Base-by-base conservation (phyloP, 2,329 filamentous ascomycete genomes). In the Chalaropsis ovoidea region DNA sequence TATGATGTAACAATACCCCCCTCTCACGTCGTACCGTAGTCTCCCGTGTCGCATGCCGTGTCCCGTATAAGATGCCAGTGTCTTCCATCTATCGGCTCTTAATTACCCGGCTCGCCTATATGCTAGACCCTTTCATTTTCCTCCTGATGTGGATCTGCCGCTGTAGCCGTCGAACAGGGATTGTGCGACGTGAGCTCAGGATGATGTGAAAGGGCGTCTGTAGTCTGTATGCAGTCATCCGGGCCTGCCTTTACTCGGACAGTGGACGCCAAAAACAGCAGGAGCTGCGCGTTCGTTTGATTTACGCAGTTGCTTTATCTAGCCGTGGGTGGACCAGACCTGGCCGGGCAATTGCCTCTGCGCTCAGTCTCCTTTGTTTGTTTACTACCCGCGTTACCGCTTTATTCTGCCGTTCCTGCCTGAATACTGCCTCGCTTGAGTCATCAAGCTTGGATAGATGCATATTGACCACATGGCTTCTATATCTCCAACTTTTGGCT, bases 31-130 rank as follows among this genome's bases (percentile, higher is more conserved):
- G 47, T 31, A 35, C 52, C 22, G 52, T n/a, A 17, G 15, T 19
- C 17, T 31, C 24, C 52, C 24, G 27, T 31, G 22, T 31, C 15
- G 22, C 52, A 31, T 56, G 52, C 13, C 11, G 52, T 31, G 22
- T 56, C 27, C 52, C 52, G 24, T n/a, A 2, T 17, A 27, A 56
- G 22, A 31, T 27, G 52, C 27, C 24, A 24, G 61, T 63, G 27
- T 63, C 45, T 52, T 52, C 47, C 61, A 63, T 41, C 45, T 31
- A 52, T 63, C 61, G 61, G 61, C 61, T 52, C 45, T 63, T 52
- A 52, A 52, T 52, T 63, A 22, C 61, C 61, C 61, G 43, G 43
- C 45, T 63, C 61, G 61, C 61, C 61, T 63, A 63, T 63, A 63
- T 56, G 52, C 61, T 39, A 52, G n/a, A 41, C 61, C 27, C 47